These are phyloP conservation scores for Ophryocystis elektroscirrha DNA, from an alignment of 169 alveolate genomes.

Conservation along the genomic window DNA sequence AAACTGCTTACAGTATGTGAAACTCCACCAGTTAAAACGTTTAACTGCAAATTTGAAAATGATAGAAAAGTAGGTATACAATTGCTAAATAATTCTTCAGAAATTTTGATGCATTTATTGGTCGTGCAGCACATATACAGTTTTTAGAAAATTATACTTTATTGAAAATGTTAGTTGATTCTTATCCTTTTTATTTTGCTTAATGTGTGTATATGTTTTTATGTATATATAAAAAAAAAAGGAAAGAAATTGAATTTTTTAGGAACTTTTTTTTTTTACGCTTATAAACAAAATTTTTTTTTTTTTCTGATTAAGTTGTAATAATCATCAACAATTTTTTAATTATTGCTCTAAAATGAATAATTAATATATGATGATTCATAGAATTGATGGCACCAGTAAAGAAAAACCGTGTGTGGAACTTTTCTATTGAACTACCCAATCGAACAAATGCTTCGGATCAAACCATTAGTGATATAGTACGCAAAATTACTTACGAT, in stretches of 20 bases:
- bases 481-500: no score
- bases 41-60: constrained; percentile 54
- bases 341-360: no score
- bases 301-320: no score
- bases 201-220: background rate
- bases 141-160: constrained; percentile 62
- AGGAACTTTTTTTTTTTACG: background rate
- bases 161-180: constrained; percentile 39
- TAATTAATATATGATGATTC: no score
- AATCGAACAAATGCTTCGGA: no score
- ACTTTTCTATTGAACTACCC: no score
- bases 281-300: no score
- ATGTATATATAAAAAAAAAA: background rate
- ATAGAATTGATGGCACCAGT: no score
- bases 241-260: no score
- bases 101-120: constrained; percentile 61
- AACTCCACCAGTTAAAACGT: constrained; percentile 35
- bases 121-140: constrained; percentile 78
- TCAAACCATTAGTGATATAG: no score
- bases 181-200: constrained; percentile 3
- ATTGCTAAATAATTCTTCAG: background rate
- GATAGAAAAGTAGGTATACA: constrained; percentile 23
- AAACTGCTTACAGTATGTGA: constrained; percentile 31
- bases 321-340: no score
- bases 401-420: no score